Evolutionary conservation across 805 yeast genomes (phyloP).

Genomic region (Candida dendrica): DNA sequence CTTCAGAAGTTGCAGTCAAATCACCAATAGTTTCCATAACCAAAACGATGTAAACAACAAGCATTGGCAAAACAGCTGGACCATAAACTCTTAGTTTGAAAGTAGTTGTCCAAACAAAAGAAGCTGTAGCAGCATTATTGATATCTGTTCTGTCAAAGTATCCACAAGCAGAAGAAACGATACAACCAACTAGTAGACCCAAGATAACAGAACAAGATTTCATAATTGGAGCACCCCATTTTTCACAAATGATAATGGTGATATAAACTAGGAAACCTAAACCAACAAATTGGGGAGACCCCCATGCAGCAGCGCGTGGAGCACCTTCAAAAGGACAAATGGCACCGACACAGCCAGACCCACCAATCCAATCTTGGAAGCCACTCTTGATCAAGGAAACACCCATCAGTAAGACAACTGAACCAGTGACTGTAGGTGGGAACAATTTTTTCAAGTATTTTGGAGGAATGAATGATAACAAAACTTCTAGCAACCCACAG

Average conservation of each 20-base stretch:
- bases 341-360: slow-evolving; percentile 55
- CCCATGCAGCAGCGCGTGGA: slow-evolving; percentile 64
- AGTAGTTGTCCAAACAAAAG: slow-evolving; percentile 84
- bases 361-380: slow-evolving; percentile 83
- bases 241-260: slow-evolving; percentile 68
- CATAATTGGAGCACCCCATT: slow-evolving; percentile 92
- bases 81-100: slow-evolving; percentile 73
- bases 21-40: slow-evolving; percentile 95
- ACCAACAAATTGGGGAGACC: slow-evolving; percentile 84
- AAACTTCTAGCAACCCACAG: slow-evolving; percentile 68
- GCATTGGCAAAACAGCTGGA: slow-evolving; percentile 77
- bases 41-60: slow-evolving; percentile 73
- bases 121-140: slow-evolving; percentile 71
- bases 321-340: slow-evolving; percentile 45
- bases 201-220: slow-evolving; percentile 86
- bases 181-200: slow-evolving; percentile 82
- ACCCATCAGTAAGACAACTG: slow-evolving; percentile 84
- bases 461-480: slow-evolving; percentile 74
- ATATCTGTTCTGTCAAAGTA: slow-evolving; percentile 59
- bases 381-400: slow-evolving; percentile 63
- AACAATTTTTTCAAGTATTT: slow-evolving; percentile 61
- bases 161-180: slow-evolving; percentile 87
- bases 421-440: slow-evolving; percentile 90
- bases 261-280: slow-evolving; percentile 78
- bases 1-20: slow-evolving; percentile 89